A percentile compares a stretch with the other conserved stretches of the same genome.
Conservation (phyloP, 768 basidiomycete genomes). For the Gymnopilus junonius region DNA sequence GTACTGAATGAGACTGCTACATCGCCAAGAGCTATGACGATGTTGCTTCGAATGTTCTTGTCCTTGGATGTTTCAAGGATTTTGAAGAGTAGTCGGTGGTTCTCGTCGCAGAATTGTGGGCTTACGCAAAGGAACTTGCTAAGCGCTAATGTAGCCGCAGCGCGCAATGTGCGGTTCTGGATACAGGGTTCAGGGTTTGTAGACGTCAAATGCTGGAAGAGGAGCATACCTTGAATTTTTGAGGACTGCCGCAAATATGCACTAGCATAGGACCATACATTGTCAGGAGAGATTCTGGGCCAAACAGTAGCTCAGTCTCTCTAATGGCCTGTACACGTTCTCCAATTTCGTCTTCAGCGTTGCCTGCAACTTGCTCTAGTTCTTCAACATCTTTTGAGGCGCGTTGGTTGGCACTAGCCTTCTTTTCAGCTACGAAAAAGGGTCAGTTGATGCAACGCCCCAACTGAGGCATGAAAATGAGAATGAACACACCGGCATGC, state of each 20-base stretch:
- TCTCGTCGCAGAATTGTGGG: conserved; percentile 89
- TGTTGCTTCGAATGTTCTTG: conserved; percentile 90
- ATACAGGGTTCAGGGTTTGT: neutral
- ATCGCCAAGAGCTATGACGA: conserved; percentile 97
- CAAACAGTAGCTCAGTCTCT: conserved; percentile 88
- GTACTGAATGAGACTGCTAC: conserved; percentile 98
- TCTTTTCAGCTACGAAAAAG: conserved; percentile 58
- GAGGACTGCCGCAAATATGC: conserved; percentile 88
- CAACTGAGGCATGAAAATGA: neutral
- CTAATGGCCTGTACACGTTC: conserved; percentile 85
- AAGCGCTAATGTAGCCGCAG: conserved; percentile 85
- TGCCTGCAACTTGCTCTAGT: conserved; percentile 95
- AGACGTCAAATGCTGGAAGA: neutral
- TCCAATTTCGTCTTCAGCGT: conserved; percentile 98
- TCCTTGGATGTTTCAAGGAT: conserved; percentile 92
- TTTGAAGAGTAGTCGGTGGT: conserved; percentile 90
- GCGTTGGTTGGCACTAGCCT: conserved; percentile 35
- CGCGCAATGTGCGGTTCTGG: conserved; percentile 85
- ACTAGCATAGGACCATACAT: conserved; percentile 91
- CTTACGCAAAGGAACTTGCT: conserved; percentile 98
- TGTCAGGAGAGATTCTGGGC: conserved; percentile 78
- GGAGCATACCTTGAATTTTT: conserved; percentile 79
- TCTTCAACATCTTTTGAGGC: conserved; percentile 74
- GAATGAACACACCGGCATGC: conserved; percentile 60
- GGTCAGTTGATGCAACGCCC: neutral